Evolutionary conservation across 1,284 basidiomycete species (phyloP), one percentile per base, ranked within the genome.

Genomic region (Leccinum subfulvum): DNA sequence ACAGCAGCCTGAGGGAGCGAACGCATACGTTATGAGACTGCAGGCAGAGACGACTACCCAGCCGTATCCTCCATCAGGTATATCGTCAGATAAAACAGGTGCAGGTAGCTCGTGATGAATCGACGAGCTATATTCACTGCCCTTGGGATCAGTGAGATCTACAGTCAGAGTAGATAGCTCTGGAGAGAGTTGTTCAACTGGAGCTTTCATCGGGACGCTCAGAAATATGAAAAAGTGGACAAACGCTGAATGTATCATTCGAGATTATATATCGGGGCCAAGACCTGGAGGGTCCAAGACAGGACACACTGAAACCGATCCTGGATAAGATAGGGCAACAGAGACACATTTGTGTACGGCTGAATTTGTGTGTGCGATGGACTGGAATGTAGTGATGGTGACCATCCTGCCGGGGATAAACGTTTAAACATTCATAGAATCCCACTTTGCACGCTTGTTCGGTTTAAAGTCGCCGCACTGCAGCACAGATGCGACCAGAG

Each of bases 401-500:
- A 57, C 16, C 33, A 28, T 39, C 56, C 18, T 35, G 4, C 35
- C 37, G 44, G 21, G 62, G 52, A 10, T 28, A 33, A 28, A 28
- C 26, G 7, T 28, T 28, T 26, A 26, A 47, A 41, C 57, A 65
- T 37, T 39, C 73, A 68, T 84, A 84, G 60, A 91, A 81, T 55
- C 88, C 86, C 72, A 82, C 82, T 77, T 44, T 44, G 41, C 84
- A 82, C n/a, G 80, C 87, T 63, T 84, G 77, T 69, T 88, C 84
- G 16, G 80, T 79, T 74, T 82, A 86, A 61, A 75, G 76, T 59
- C 80, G 80, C 62, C 84, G 81, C 64, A 80, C 79, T 2, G 77
- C 75, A 69, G 89, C 85, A 56, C 89, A 81, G 74, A 94, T 94
- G 59, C 78, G 78, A n/a, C 82, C 75, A 8, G 90, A 87, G 62